A percentile compares a stretch with the other conserved stretches of the same genome.
Evolutionary conservation across 371 early-diverging fungal genomes (phyloP).

Genomic region (Mucor irregularis): DNA sequence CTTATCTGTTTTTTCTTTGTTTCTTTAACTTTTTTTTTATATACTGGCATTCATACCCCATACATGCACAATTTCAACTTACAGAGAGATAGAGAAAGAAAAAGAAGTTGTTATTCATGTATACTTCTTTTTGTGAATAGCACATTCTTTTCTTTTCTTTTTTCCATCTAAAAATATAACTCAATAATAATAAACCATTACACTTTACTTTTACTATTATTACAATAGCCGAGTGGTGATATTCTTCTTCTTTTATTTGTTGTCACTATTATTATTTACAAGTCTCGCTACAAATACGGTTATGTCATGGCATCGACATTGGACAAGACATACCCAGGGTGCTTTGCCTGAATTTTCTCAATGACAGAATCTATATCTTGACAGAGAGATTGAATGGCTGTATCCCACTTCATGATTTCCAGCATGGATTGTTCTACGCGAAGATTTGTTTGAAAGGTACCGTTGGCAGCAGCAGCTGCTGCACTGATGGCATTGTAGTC

Average conservation of each 20-base stretch:
- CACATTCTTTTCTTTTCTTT: too few relatives aligned
- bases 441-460: conserved; percentile 21
- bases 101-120: too few relatives aligned
- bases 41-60: too few relatives aligned
- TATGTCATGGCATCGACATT: conserved; percentile 11
- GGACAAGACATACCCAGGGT: conserved; percentile 46
- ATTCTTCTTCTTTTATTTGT: neutral
- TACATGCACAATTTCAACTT: too few relatives aligned
- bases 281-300: too few relatives aligned
- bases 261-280: neutral
- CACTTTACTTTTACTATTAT: too few relatives aligned
- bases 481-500: conserved; percentile 33
- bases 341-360: conserved; percentile 52
- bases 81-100: too few relatives aligned
- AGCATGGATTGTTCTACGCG: conserved; percentile 50
- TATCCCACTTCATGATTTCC: conserved; percentile 61
- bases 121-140: too few relatives aligned
- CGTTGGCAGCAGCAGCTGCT: conserved; percentile 33
- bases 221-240: too few relatives aligned
- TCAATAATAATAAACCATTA: too few relatives aligned
- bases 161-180: too few relatives aligned
- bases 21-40: neutral
- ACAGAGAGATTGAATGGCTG: conserved; percentile 60
- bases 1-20: too few relatives aligned
- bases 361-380: conserved; percentile 62